Conservation (phyloP, 495 filamentous ascomycete species). For the Xylaria palmicola region DNA sequence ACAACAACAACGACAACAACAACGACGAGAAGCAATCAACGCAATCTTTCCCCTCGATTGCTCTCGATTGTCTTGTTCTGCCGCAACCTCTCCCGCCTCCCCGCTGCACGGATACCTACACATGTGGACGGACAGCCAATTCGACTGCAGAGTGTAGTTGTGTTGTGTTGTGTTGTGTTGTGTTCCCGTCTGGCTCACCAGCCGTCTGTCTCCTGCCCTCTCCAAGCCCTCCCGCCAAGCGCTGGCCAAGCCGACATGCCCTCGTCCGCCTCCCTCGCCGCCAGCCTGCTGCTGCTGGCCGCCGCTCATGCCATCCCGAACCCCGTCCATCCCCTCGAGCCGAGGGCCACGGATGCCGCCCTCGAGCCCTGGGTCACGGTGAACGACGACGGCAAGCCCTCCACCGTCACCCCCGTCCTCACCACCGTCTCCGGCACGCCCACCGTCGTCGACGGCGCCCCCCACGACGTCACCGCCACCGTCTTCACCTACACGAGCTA, state of each 20-base stretch:
- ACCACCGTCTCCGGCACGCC: constrained; percentile 40
- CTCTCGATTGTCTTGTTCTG: no score
- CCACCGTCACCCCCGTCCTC: constrained; percentile 38
- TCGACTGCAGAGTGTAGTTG: no score
- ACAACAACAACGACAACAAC: no score
- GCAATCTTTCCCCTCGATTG: no score
- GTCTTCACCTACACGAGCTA: constrained; percentile 37
- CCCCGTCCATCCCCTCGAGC: constrained; percentile 13
- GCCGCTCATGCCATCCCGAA: constrained; percentile 6
- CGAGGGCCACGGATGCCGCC: constrained; percentile 24
- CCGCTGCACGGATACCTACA: no score
- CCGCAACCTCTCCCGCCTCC: no score
- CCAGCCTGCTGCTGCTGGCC: constrained; percentile 5
- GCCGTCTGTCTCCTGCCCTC: background rate
- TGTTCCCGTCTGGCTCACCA: background rate
- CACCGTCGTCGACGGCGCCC: constrained; percentile 38
- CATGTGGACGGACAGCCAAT: no score
- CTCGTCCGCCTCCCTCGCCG: background rate
- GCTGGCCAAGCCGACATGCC: background rate
- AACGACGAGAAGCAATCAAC: no score
- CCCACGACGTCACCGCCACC: constrained; percentile 40
- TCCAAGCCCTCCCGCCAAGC: background rate
- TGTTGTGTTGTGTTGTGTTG: no score
- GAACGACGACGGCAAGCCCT: constrained; percentile 35
- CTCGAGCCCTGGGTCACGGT: constrained; percentile 42